Conservation (phyloP, 179 eudicot species). For the Nepenthes alata region DNA sequence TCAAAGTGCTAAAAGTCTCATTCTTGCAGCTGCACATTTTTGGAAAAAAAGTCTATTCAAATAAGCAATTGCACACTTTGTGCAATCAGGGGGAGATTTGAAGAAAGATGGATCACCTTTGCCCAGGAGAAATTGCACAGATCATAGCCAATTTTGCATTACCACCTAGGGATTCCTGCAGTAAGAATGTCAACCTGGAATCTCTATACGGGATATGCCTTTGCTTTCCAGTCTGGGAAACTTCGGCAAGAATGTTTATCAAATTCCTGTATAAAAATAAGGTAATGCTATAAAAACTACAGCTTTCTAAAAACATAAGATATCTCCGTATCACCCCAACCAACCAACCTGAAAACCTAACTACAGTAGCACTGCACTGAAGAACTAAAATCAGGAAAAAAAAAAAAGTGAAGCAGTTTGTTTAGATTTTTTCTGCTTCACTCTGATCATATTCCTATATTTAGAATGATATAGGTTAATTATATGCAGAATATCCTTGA, state of each 20-base stretch:
- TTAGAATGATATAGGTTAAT: no score
- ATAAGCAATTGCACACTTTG: neutral
- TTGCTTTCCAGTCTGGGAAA: conserved; percentile 94
- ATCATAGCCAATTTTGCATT: conserved; percentile 98
- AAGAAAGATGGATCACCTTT: conserved; percentile 37
- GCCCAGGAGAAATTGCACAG: conserved; percentile 89
- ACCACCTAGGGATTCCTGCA: conserved; percentile 98
- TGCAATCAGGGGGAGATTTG: neutral
- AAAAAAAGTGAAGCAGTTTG: no score
- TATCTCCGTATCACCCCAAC: no score
- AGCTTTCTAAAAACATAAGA: no score
- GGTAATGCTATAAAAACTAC: conserved; percentile 34
- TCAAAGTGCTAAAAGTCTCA: conserved; percentile 87
- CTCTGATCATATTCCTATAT: no score
- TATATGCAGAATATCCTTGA: no score
- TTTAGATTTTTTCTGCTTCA: no score
- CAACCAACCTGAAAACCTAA: no score
- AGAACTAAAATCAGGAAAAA: no score
- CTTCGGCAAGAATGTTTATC: conserved; percentile 89
- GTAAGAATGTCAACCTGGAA: conserved; percentile 84
- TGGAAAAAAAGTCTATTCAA: neutral
- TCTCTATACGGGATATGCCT: conserved; percentile 88
- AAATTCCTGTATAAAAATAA: conserved; percentile 56
- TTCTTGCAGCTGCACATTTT: conserved; percentile 65
- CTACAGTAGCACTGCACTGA: no score